Conservation (phyloP, 441 rosid genomes). For the Corymbia calophylla region DNA sequence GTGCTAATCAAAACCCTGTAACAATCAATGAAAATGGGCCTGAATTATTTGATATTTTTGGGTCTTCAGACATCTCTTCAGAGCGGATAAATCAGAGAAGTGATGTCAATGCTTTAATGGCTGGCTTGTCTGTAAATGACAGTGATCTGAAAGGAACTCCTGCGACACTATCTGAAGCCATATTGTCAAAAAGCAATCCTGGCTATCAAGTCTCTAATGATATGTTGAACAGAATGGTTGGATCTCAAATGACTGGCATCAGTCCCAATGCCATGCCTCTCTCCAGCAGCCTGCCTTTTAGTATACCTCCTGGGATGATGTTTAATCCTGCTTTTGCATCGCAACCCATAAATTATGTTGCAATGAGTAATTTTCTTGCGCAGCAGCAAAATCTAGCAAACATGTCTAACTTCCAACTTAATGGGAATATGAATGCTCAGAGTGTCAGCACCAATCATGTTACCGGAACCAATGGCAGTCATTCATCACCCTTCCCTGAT, state of each 20-base stretch:
- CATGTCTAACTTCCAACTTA: conserved; percentile 69
- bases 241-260: conserved; percentile 45
- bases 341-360: conserved; percentile 67
- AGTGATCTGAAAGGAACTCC: conserved; percentile 34
- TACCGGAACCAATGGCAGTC: conserved; percentile 30
- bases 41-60: conserved; percentile 66
- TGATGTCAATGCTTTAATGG: conserved; percentile 58
- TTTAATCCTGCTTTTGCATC: conserved; percentile 58
- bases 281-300: conserved; percentile 43
- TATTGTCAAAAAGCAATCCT: conserved; percentile 31
- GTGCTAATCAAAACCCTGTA: conserved; percentile 23
- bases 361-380: conserved; percentile 62
- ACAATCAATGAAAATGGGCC: conserved; percentile 18
- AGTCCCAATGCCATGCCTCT: conserved; percentile 39
- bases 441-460: conserved; percentile 27
- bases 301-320: conserved; percentile 56
- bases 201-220: conserved; percentile 32
- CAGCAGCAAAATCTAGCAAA: conserved; percentile 85
- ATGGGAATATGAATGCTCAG: conserved; percentile 47
- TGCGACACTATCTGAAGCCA: conserved; percentile 23
- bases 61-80: conserved; percentile 30
- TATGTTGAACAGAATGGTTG: conserved; percentile 38
- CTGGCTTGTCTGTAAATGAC: conserved; percentile 52
- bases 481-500: conserved; percentile 66
- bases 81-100: conserved; percentile 30